Base-by-base conservation (phyloP, 371 early-diverging fungal species). In the Mortierella sp. region DNA sequence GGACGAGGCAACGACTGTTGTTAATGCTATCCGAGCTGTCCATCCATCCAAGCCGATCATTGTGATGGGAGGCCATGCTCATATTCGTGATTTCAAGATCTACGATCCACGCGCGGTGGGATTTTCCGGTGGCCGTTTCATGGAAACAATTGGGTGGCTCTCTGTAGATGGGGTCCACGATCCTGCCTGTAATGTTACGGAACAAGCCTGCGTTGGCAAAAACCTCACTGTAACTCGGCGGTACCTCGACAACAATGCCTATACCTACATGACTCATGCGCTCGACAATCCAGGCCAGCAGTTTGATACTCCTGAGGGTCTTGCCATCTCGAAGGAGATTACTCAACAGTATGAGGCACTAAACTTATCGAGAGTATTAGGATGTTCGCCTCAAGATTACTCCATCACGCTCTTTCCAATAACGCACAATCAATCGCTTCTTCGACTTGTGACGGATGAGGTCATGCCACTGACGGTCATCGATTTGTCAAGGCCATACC, bases 141-240 rank as follows among this genome's bases (percentile, higher is more conserved):
- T 90, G 74, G 89, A 90, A 51, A 86, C 90, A 18, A 55, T 90
- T 57, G 90, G 87, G 1, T 88, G 85, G 73, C 74, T 88, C 69
- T 90, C 90, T 18, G 70, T 86, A 12, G 29, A 47, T 28, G 74
- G 76, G 16, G 53, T 76, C 18, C 72, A 62, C 48, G 72, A 75
- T 37, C 60, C 66, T 19, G 19, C 43, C 25, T 37, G 37, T 9
- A 9, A 37, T 9, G 37, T 9, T 9, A 5, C 37, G 37, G 37
- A 37, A 9, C 37, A 37, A 37, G 37, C 37, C 15, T 45, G 48
- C 37, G 53, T 43, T 21, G 44, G 37, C 46, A 51, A 21, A 60
- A 82, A 83, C 50, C 63, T 85, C 25, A 82, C 81, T 14, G 82
- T 86, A 67, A 64, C 75, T 62, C 82, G 86, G 50, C 83, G 86